Base-by-base conservation (phyloP, 768 basidiomycete species). In the Pleurotus salmoneostramineus region DNA sequence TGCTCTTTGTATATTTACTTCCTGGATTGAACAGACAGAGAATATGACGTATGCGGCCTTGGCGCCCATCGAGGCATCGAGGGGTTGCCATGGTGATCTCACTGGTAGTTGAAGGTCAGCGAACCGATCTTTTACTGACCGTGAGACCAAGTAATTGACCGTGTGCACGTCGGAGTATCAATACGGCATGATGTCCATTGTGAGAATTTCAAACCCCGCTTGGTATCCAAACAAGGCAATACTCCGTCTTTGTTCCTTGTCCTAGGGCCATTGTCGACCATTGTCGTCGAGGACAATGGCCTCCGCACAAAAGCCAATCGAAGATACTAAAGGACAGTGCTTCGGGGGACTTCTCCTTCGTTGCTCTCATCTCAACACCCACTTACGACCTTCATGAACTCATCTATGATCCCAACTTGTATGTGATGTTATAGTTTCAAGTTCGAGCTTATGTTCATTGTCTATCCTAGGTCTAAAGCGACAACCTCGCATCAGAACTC, bases 361-460 rank as follows among this genome's bases (percentile, higher is more conserved):
- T 32, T 17, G 27, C 48, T 32, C 48, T 10, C 21, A 11, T 49
- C 10, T 15, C 17, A 45, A 32, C 48, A 32, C 33, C 48, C 27
- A 17, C 48, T 49, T 31, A 49, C 48, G 48, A 49, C 48, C 48
- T 8, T 32, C 48, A 49, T 49, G 48, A 49, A 21, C 33, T 49
- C 48, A 32, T 49, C 48, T 31, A 49, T 49, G 48, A 34, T 49
- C 17, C 33, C 48, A 49, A 49, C 48, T 49, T 49, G 48, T 49
- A 49, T 31, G 48, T 49, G 5, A 5, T 21, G 10, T 11, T 32
- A 27, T 6, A 31, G 48, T n/a, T 45, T 45, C 44, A 14, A 17
- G 17, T 45, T 14, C 44, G 6, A 27, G 21, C 21, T 27, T 27
- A 6, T 17, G 44, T 15, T 45, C 14, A 45, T 2, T 45, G 12